phyloP scores from a whole-genome alignment of 805 yeast species.

The Yarrowia phangngaensis region DNA sequence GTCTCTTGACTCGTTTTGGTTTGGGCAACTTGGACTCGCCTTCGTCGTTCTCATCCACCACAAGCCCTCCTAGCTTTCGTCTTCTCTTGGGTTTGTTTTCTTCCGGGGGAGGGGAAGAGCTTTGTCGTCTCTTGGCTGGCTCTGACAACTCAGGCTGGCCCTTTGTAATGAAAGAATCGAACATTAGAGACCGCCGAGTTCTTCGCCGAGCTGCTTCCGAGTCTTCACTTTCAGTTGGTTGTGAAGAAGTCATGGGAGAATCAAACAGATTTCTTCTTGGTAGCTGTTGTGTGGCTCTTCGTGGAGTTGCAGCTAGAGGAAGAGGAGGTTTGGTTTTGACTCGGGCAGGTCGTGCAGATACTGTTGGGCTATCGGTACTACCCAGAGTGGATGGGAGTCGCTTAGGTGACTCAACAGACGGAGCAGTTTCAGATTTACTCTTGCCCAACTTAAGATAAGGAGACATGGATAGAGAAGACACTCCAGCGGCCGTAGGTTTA shows the following conservation, averaged over 20 bases:
- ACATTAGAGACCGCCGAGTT: slow-evolving; percentile 18
- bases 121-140: slow-evolving; percentile 14
- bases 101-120: slow-evolving; percentile 11
- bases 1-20: slow-evolving; percentile 11
- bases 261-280: slow-evolving; percentile 20
- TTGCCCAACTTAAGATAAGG: slow-evolving; percentile 18
- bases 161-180: slow-evolving; percentile 15
- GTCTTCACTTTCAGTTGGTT: background rate
- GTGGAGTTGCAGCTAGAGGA: slow-evolving; percentile 18
- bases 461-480: slow-evolving; percentile 20
- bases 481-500: slow-evolving; percentile 1
- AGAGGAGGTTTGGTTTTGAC: slow-evolving; percentile 22
- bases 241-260: background rate
- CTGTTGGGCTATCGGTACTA: slow-evolving; percentile 19
- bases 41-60: slow-evolving; percentile 17
- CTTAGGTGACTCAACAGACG: background rate
- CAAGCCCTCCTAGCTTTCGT: slow-evolving; percentile 14
- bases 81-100: slow-evolving; percentile 24
- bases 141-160: slow-evolving; percentile 1
- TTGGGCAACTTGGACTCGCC: slow-evolving; percentile 7
- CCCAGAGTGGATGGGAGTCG: too few species aligned
- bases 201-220: slow-evolving; percentile 9
- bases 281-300: slow-evolving; percentile 6
- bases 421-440: background rate
- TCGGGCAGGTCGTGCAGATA: background rate